Evolutionary conservation across 2,329 filamentous ascomycete species (phyloP), one percentile per base, ranked within the genome.

Genomic region (Alternaria ethzedia): DNA sequence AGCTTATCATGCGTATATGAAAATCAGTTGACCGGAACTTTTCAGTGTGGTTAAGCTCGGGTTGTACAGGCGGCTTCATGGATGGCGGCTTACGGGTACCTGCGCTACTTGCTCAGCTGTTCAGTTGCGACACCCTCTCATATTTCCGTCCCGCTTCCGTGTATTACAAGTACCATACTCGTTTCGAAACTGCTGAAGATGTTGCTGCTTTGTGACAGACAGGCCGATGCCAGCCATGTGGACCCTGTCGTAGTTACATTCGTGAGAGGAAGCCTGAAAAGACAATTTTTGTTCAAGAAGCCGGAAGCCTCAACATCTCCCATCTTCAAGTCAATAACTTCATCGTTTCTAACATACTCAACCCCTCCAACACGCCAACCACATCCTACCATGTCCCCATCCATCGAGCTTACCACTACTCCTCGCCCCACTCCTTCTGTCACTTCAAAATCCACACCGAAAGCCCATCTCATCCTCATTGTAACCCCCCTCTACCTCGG

Each of bases 401-500:
- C 36, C 36, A 41, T 41, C 15, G 36, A 41, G 36, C n/a, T 41
- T 17, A 41, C 36, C 36, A 41, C 36, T 41, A 41, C 36, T 17
- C 36, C 36, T 17, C 15, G n/a, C 9, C 36, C 32, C 3, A 41
- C 8, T 17, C 36, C 36, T 41, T 11, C 36, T 41, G 15, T 17
- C 9, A 41, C 36, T 17, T 11, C n/a, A 41, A 41, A 41, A 41
- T 10, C 36, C 36, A 17, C 36, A 41, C n/a, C 36, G 15, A 17
- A 41, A 41, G 4, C 36, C 36, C 36, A 47, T 20, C 26, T 59
- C n/a, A n/a, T 55, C 41, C 13, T 60, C 12, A 23, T 54, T 21
- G 49, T 59, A 20, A 20, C 36, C 11, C 63, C 63, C 32, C 59
- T 71, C 5, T 60, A 32, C 17, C 49, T 71, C 5, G 58, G 57